phyloP scores from a whole-genome alignment of 2,329 filamentous ascomycete genomes.

The Hypoxylon sp. region DNA sequence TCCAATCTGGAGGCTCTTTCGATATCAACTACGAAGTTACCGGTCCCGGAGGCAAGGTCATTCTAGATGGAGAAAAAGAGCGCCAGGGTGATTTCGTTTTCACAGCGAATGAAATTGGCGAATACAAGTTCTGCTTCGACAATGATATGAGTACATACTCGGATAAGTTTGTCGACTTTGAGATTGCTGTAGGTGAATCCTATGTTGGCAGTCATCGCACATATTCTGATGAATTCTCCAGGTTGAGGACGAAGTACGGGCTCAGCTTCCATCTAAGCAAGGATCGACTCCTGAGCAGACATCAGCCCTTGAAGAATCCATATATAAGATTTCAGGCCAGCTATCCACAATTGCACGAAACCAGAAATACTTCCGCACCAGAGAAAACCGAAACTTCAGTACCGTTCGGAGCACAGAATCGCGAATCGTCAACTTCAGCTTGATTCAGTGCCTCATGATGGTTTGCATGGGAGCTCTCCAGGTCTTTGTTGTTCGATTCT shows the following conservation, averaged over 20 bases:
- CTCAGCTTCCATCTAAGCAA: conserved; percentile 51
- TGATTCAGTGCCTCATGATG: conserved; percentile 93
- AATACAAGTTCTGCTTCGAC: conserved; percentile 98
- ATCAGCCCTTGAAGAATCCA: conserved; percentile 88
- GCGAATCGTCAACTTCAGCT: conserved; percentile 96
- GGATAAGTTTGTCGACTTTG: conserved; percentile 98
- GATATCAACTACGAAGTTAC: conserved; percentile 94
- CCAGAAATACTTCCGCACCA: conserved; percentile 99
- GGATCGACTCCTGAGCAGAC: conserved; percentile 86
- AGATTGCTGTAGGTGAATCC: conserved; percentile 81
- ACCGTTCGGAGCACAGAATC: conserved; percentile 96
- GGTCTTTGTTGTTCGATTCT: conserved; percentile 97
- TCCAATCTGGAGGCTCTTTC: conserved; percentile 98
- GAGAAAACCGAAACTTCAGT: conserved; percentile 99
- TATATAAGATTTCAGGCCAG: conserved; percentile 94
- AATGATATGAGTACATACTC: conserved; percentile 98
- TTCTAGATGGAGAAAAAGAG: conserved; percentile 90
- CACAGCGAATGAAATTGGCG: conserved; percentile 87
- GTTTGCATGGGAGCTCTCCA: conserved; percentile 95
- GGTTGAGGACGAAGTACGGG: conserved; percentile 53
- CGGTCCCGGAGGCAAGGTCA: conserved; percentile 83
- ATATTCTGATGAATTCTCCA: conserved; percentile 39
- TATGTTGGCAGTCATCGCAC: conserved; percentile 20
- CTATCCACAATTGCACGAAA: conserved; percentile 95
- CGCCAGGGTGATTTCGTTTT: conserved; percentile 98